Conservation (phyloP, 2,329 filamentous ascomycete species). For the Fusarium sp. region DNA sequence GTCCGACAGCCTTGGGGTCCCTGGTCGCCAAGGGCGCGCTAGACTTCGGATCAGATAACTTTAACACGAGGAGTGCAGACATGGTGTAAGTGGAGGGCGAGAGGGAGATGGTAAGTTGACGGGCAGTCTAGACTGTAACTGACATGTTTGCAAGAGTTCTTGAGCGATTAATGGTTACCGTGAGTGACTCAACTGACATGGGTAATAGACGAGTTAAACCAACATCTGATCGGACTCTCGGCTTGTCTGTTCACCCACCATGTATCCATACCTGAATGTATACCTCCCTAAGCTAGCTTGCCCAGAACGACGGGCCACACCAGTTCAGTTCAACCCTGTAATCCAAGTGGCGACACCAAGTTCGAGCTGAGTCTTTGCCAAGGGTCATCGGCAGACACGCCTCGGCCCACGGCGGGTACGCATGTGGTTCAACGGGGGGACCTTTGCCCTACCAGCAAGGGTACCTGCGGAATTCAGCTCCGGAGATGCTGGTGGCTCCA, state of each 20-base stretch:
- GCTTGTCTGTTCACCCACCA: not conserved
- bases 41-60: slow-evolving; percentile 25
- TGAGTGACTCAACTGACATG: too few relatives aligned
- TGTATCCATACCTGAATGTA: not conserved
- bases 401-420: not conserved
- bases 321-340: not conserved
- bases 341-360: not conserved
- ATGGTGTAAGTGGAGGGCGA: not conserved
- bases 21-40: slow-evolving; percentile 3
- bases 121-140: not conserved
- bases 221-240: not conserved
- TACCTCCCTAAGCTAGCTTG: not conserved
- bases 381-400: not conserved
- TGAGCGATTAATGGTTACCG: not conserved
- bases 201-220: too few relatives aligned
- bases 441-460: not conserved
- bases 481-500: not conserved
- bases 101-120: not conserved
- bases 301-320: not conserved
- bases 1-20: not conserved
- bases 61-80: slow-evolving; percentile 3
- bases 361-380: not conserved
- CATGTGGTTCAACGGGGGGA: not conserved
- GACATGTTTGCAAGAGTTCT: not conserved
- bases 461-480: not conserved